phyloP scores from a whole-genome alignment of 495 filamentous ascomycete species.

The Penicillium coffeae region DNA sequence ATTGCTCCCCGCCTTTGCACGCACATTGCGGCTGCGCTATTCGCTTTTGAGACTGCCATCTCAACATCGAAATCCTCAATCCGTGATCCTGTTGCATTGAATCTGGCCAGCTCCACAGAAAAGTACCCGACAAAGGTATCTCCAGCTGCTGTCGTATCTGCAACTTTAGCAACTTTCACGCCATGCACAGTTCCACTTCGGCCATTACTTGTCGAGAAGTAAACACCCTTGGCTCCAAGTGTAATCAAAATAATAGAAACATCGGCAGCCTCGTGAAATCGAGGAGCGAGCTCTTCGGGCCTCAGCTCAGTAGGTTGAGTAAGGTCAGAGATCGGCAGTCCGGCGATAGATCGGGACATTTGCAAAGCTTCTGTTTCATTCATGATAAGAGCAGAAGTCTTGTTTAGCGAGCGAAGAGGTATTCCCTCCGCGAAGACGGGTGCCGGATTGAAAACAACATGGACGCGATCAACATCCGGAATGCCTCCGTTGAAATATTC shows the following conservation, averaged over 20 bases:
- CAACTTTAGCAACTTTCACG: slow-evolving; percentile 57
- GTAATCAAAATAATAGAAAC: slow-evolving; percentile 72
- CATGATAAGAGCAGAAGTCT: slow-evolving; percentile 67
- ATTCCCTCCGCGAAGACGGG: slow-evolving; percentile 52
- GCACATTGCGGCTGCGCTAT: slow-evolving; percentile 22
- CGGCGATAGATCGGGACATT: slow-evolving; percentile 37
- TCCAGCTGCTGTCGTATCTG: slow-evolving; percentile 84
- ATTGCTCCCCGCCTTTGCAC: slow-evolving; percentile 21
- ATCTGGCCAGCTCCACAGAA: slow-evolving; percentile 16
- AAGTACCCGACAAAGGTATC: slow-evolving; percentile 72
- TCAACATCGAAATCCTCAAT: slow-evolving; percentile 20
- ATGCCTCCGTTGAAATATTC: slow-evolving; percentile 40
- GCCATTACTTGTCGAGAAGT: slow-evolving; percentile 38
- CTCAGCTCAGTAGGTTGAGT: slow-evolving; percentile 8
- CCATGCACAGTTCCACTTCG: slow-evolving; percentile 39
- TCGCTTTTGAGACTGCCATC: slow-evolving; percentile 14
- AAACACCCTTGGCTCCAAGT: slow-evolving; percentile 64
- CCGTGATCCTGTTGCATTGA: slow-evolving; percentile 11
- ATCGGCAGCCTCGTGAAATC: slow-evolving; percentile 52
- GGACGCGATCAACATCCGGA: background rate
- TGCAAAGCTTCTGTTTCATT: slow-evolving; percentile 80
- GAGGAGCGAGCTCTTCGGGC: slow-evolving; percentile 39
- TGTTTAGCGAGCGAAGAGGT: slow-evolving; percentile 52
- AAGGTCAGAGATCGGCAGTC: slow-evolving; percentile 8
- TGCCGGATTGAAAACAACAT: slow-evolving; percentile 58